Conservation (phyloP, 1,284 basidiomycete species). For the Apiotrichum veenhuisii region DNA sequence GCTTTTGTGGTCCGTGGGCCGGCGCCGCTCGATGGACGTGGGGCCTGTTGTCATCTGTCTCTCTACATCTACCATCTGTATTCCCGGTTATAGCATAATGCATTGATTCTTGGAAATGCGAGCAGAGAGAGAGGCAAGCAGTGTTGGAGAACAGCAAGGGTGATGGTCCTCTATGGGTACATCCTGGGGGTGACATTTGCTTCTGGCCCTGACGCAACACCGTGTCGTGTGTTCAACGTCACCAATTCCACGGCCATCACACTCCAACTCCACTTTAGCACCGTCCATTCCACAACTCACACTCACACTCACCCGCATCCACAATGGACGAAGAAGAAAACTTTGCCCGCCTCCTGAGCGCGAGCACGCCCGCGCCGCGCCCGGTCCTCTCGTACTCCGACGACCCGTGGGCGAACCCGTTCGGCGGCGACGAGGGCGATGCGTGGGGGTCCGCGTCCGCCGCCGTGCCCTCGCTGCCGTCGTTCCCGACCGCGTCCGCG, state of each 20-base stretch:
- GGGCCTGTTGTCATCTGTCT: background rate
- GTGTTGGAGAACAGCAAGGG: background rate
- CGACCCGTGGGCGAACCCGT: slow-evolving; percentile 50
- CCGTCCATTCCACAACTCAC: background rate
- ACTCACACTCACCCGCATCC: background rate
- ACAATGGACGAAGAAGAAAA: slow-evolving; percentile 44
- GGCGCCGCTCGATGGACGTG: too few species aligned
- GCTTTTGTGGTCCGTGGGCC: too few species aligned
- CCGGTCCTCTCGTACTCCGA: slow-evolving; percentile 28
- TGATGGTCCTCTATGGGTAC: too few species aligned
- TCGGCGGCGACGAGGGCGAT: slow-evolving; percentile 26
- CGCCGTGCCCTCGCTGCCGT: background rate
- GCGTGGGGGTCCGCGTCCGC: slow-evolving; percentile 10
- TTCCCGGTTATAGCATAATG: background rate
- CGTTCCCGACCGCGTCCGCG: slow-evolving; percentile 12
- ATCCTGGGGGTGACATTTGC: too few species aligned
- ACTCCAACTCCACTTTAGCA: background rate
- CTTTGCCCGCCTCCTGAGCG: slow-evolving; percentile 42
- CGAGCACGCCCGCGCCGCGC: slow-evolving; percentile 28
- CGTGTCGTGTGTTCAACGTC: too few species aligned
- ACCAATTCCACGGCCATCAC: too few species aligned
- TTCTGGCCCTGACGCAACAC: too few species aligned
- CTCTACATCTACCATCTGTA: background rate
- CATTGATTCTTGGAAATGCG: background rate
- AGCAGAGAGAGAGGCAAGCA: too few species aligned